Conservation (phyloP, 2,329 filamentous ascomycete species). For the Zelopaecilomyces penicillatus region DNA sequence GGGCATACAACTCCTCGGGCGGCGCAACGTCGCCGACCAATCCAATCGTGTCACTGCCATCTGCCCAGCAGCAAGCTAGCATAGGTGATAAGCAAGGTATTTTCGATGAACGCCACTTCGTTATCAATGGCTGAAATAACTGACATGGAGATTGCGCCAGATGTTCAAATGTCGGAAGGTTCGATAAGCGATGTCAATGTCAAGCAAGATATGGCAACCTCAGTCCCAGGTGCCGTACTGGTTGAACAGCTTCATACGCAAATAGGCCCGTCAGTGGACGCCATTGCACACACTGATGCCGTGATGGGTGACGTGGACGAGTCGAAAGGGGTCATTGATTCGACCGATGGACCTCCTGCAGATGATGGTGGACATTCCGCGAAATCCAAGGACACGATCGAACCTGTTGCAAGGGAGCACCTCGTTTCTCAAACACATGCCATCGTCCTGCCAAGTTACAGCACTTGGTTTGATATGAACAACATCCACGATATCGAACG, state of each 20-base stretch:
- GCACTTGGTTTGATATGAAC: constrained; percentile 99
- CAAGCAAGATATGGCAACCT: constrained; percentile 54
- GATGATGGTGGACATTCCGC: constrained; percentile 43
- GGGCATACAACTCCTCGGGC: constrained; percentile 49
- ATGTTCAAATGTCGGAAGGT: constrained; percentile 56
- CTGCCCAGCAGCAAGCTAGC: constrained; percentile 37
- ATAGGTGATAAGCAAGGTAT: constrained; percentile 40
- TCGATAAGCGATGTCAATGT: constrained; percentile 38
- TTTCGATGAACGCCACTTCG: neutral
- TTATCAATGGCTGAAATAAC: neutral
- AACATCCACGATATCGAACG: constrained; percentile 82
- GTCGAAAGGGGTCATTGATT: constrained; percentile 39
- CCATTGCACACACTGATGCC: constrained; percentile 60
- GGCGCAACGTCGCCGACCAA: constrained; percentile 50
- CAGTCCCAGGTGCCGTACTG: constrained; percentile 42
- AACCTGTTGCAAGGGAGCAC: constrained; percentile 83
- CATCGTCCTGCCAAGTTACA: constrained; percentile 95
- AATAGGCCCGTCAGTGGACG: constrained; percentile 48
- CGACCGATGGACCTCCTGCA: constrained; percentile 40
- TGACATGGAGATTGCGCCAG: constrained; percentile 25
- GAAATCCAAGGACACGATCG: constrained; percentile 73
- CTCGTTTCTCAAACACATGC: constrained; percentile 89
- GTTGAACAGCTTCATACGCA: constrained; percentile 65
- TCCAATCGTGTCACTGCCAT: constrained; percentile 46
- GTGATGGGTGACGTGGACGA: constrained; percentile 66